Base-by-base conservation (phyloP, 228 moss, liverwort and hornwort species). In the Sphagnum fallax region DNA sequence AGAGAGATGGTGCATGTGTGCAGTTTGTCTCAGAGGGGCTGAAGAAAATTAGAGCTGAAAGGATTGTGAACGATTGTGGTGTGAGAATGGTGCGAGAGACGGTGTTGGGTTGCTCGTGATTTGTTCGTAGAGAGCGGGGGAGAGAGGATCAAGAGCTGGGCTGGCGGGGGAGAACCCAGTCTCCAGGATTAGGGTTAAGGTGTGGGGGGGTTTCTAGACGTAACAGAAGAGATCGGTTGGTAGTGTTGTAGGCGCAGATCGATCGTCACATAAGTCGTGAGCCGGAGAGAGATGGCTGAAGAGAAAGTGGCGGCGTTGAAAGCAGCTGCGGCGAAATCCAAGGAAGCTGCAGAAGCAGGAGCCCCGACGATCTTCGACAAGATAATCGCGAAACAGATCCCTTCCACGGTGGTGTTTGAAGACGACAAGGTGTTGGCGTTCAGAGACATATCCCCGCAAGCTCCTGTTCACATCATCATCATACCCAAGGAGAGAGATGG, bases 401-500 rank as follows among this genome's bases (percentile, higher is more conserved):
- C 89, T 1, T 69, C 82, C 69, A 62, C 63, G 5, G 10, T 82
- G 52, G 93, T 93, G 53, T 93, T 83, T 71, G 93, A 93, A 80
- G 93, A 93, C 57, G 93, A 93, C 3, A 71, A 82, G 70, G 93
- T 91, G 16, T 69, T 90, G 59, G 93, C 87, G 47, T 93, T 93
- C 62, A 83, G 80, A 53, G 93, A 93, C 75, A 87, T 93, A 67
- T 79, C 78, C 60, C 91, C 93, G 60, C 83, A 89, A 68, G 93
- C 82, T 4, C 91, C 93, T 7, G 85, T 82, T 61, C 93, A 93
- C 69, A 79, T 93, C 65, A 62, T 93, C 63, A 75, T 93, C 65
- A 87, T 93, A 69, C 93, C 93, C 6, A 93, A 93, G 81, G 60
- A 76, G 49, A 91, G 83, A 69, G 91, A 93, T 65, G 93, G 93